These are phyloP conservation scores for Inonotus obliquus DNA, from an alignment of 1,284 basidiomycete species.

Conservation along the genomic window DNA sequence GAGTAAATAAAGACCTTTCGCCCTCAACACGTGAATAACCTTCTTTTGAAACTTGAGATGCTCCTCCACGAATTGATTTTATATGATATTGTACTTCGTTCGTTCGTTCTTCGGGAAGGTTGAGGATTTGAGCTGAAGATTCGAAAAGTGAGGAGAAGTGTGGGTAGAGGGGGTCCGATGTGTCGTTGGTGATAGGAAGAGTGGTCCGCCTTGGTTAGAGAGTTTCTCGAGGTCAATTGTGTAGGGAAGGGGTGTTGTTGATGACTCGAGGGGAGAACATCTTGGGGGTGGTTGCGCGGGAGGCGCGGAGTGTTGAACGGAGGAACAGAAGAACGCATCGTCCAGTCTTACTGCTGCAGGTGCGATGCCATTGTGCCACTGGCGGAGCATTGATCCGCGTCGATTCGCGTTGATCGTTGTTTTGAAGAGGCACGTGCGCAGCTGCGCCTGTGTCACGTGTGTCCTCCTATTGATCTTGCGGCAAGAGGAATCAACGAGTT, in stretches of 20 bases:
- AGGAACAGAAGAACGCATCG: too few species aligned
- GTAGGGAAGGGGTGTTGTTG: neutral
- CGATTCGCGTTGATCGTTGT: too few species aligned
- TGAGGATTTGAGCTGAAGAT: slow-evolving; percentile 26
- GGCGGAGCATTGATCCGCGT: too few species aligned
- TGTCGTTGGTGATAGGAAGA: slow-evolving; percentile 4
- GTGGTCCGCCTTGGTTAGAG: slow-evolving; percentile 13
- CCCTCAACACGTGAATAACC: slow-evolving; percentile 27
- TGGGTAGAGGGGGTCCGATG: slow-evolving; percentile 17
- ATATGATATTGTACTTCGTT: slow-evolving; percentile 17
- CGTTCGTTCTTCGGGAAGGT: slow-evolving; percentile 20
- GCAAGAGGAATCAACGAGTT: too few species aligned
- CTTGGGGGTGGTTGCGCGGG: slow-evolving; percentile 11
- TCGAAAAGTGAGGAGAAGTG: slow-evolving; percentile 21
- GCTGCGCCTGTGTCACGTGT: too few species aligned
- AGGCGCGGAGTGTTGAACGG: slow-evolving; percentile 7
- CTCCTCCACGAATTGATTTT: slow-evolving; percentile 14
- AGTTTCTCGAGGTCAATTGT: slow-evolving; percentile 16
- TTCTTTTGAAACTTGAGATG: slow-evolving; percentile 26
- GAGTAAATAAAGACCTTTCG: slow-evolving; percentile 29
- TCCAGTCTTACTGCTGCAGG: too few species aligned
- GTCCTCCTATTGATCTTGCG: too few species aligned
- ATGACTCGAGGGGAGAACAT: slow-evolving; percentile 2
- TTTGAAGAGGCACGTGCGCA: too few species aligned
- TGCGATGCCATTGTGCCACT: too few species aligned